Conservation (phyloP, 2,329 filamentous ascomycete species). For the Capronia americana region DNA sequence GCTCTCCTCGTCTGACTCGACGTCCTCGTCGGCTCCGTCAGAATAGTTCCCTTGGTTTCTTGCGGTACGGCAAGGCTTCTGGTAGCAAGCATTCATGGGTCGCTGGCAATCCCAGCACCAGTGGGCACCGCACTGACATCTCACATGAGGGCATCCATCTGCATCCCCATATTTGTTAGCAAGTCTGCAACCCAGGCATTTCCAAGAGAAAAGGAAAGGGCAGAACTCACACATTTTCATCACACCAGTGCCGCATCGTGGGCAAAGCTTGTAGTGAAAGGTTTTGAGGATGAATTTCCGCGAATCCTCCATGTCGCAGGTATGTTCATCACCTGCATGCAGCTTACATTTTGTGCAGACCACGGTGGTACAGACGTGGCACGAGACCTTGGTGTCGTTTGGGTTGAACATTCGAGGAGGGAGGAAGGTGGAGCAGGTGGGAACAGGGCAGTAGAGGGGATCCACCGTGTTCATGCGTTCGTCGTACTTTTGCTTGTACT, state of each 20-base stretch:
- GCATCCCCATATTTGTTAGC: not conserved
- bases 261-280: slow-evolving; percentile 59
- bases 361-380: slow-evolving; percentile 51
- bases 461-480: slow-evolving; percentile 56
- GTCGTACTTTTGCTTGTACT: slow-evolving; percentile 51
- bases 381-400: slow-evolving; percentile 44
- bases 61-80: slow-evolving; percentile 26
- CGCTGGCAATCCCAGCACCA: slow-evolving; percentile 57
- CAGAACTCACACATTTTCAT: slow-evolving; percentile 49
- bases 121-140: slow-evolving; percentile 57
- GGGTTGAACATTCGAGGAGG: slow-evolving; percentile 43
- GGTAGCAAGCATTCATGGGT: slow-evolving; percentile 44
- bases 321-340: slow-evolving; percentile 45
- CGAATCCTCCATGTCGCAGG: slow-evolving; percentile 44
- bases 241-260: slow-evolving; percentile 56
- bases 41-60: slow-evolving; percentile 34
- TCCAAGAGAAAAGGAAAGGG: too few relatives aligned
- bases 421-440: slow-evolving; percentile 58
- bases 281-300: slow-evolving; percentile 48
- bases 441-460: slow-evolving; percentile 58
- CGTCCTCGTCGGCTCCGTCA: slow-evolving; percentile 30
- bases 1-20: slow-evolving; percentile 16
- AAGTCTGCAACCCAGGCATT: not conserved
- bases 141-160: slow-evolving; percentile 55
- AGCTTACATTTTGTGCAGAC: slow-evolving; percentile 56